Evolutionary conservation across 2,329 filamentous ascomycete genomes (phyloP).

Genomic region (Stromatinia cepivora): DNA sequence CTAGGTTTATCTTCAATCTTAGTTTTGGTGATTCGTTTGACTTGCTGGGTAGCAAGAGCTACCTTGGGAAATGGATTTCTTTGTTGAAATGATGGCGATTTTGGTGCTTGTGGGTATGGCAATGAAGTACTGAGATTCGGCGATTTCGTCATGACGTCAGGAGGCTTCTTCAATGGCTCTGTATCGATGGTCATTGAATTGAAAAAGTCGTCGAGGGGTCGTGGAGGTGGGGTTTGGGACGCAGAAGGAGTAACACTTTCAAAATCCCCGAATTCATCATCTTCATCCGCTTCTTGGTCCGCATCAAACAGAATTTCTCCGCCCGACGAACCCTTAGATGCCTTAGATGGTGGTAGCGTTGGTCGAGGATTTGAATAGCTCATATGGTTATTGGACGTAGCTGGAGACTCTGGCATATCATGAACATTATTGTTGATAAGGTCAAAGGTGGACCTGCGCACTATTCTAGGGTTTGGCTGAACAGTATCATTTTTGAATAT

Average conservation of each 20-base stretch:
- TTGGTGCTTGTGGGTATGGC: constrained; percentile 51
- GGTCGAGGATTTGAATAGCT: constrained; percentile 2
- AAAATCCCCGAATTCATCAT: constrained; percentile 69
- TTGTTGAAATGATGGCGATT: constrained; percentile 54
- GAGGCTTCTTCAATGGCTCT: constrained; percentile 38
- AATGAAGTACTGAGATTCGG: constrained; percentile 34
- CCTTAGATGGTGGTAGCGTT: constrained; percentile 22
- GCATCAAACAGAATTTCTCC: constrained; percentile 42
- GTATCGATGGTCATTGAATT: constrained; percentile 37
- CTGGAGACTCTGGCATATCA: constrained; percentile 24
- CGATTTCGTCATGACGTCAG: constrained; percentile 42
- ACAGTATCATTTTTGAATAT: constrained; percentile 12
- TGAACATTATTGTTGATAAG: constrained; percentile 33
- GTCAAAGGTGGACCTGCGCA: constrained; percentile 35
- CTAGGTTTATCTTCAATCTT: constrained; percentile 42
- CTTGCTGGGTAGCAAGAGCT: constrained; percentile 47
- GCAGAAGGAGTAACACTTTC: constrained; percentile 51
- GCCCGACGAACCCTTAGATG: constrained; percentile 28
- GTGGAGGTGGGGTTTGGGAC: constrained; percentile 29
- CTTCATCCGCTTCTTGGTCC: constrained; percentile 48
- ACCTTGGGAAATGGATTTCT: constrained; percentile 55
- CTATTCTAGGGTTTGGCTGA: constrained; percentile 27
- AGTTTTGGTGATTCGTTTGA: constrained; percentile 36
- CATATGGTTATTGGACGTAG: constrained; percentile 15
- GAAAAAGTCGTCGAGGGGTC: constrained; percentile 40